Evolutionary conservation across 306 rosid genomes (phyloP), one percentile per base, ranked within the genome.

Genomic region (Citrullus amarus): DNA sequence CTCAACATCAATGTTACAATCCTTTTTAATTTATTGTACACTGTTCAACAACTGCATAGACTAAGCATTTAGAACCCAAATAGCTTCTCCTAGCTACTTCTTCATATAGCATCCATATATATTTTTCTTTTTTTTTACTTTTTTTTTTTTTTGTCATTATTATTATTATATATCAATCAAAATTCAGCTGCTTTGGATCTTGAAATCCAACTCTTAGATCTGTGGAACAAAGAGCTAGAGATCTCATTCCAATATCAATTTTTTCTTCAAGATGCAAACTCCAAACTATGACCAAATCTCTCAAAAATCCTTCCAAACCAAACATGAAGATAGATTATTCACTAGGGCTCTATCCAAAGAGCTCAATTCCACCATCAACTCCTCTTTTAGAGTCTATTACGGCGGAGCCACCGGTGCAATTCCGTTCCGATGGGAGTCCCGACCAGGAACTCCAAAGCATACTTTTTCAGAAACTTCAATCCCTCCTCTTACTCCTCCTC

Each of bases 371-470:
- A 32, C 3, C 78, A 75, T 78, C 3, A 88, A 83, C 81, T 72
- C 88, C 10, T 86, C 92, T 75, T 80, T 76, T 79, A 46, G 88
- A 58, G 87, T 88, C 44, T 88, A 88, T 86, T 86, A 88, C 56
- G 92, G 92, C 12, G 86, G 84, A 50, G 82, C 87, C 3, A 60
- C 86, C 2, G 88, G 85, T 28, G 80, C 88, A 0, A 57, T 88
- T 39, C 92, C 92, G 1, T 88, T 88, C 87, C 63, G 41, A 72
- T 88, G 92, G 92, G 92, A 88, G 78, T 86, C 92, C 5, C 87
- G 78, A 43, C 92, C 92, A 2, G 92, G 92, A 3, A 88, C 92
- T 6, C 92, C 92, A 2, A 88, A 88, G 48, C 90, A 88, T 84
- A 15, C 82, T 8, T 57, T 74, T 44, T 83, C 85, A 4, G 60